Conservation (phyloP, 192 early-diverging fungal species). For the Rhizophagus sp. region DNA sequence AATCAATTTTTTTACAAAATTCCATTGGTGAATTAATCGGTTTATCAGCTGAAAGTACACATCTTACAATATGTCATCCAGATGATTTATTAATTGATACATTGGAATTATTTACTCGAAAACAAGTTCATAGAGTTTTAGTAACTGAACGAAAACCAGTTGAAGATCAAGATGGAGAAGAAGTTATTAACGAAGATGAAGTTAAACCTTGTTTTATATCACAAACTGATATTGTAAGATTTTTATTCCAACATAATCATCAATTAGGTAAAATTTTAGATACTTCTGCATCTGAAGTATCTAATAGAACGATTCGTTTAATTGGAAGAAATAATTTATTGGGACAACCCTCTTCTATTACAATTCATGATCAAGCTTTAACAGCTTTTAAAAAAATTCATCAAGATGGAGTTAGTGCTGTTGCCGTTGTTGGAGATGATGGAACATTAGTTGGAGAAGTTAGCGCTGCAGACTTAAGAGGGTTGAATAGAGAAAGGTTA, state of each 20-base stretch:
- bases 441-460: conserved; percentile 65
- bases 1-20: conserved; percentile 18
- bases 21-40: conserved; percentile 27
- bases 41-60: conserved; percentile 12
- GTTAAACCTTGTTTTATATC: conserved; percentile 42
- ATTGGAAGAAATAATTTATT: conserved; percentile 26
- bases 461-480: conserved; percentile 73
- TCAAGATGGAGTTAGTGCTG: conserved; percentile 50
- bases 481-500: conserved; percentile 60
- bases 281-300: conserved; percentile 27
- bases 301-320: conserved; percentile 33
- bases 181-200: conserved; percentile 28
- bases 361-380: conserved; percentile 45
- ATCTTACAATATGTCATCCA: conserved; percentile 24
- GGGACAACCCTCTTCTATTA: conserved; percentile 36
- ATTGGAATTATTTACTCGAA: conserved; percentile 41
- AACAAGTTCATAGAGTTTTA: conserved; percentile 50
- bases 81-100: conserved; percentile 27
- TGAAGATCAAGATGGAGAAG: conserved; percentile 22
- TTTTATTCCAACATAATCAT: conserved; percentile 52
- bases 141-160: conserved; percentile 39
- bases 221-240: conserved; percentile 56
- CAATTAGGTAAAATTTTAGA: conserved; percentile 52
- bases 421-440: conserved; percentile 64
- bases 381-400: conserved; percentile 48